Evolutionary conservation across 495 filamentous ascomycete genomes (phyloP).

Genomic region (Aspergillus indologenus): DNA sequence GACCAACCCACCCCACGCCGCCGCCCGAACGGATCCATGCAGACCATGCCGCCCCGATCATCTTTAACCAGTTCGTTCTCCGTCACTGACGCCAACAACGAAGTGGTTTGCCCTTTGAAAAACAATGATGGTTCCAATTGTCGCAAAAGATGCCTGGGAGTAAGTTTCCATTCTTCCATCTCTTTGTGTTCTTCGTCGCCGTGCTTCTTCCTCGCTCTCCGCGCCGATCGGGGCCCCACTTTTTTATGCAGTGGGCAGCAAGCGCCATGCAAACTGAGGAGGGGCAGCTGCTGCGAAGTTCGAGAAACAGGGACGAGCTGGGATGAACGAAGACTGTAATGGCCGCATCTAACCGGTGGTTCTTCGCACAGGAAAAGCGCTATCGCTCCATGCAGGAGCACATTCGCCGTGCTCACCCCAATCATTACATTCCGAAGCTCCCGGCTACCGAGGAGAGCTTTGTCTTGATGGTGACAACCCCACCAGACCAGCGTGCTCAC

Average conservation of each 20-base stretch:
- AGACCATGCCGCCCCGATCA: constrained; percentile 80
- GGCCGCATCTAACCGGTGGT: constrained; percentile 23
- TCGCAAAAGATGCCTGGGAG: constrained; percentile 94
- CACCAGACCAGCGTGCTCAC: constrained; percentile 68
- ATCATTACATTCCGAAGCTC: constrained; percentile 97
- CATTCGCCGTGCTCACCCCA: constrained; percentile 94
- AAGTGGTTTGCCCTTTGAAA: constrained; percentile 92
- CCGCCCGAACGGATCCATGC: constrained; percentile 41
- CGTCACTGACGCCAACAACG: constrained; percentile 85
- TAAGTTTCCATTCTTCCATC: constrained; percentile 54
- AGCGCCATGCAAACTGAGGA: constrained; percentile 3
- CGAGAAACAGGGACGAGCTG: background rate
- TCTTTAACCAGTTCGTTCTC: constrained; percentile 88
- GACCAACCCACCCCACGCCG: constrained; percentile 13
- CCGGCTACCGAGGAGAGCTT: constrained; percentile 99
- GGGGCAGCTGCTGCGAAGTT: constrained; percentile 9
- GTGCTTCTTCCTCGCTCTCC: constrained; percentile 14
- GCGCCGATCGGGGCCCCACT: constrained; percentile 22
- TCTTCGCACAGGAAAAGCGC: constrained; percentile 73
- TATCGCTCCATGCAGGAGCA: constrained; percentile 99
- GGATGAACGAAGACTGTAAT: background rate
- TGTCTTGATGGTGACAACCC: constrained; percentile 87
- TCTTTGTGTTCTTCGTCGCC: constrained; percentile 15
- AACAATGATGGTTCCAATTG: constrained; percentile 97
- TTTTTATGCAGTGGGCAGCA: constrained; percentile 12